Evolutionary conservation across 2,329 filamentous ascomycete genomes (phyloP), one percentile per base, ranked within the genome.

Genomic region (Alternaria sp.): DNA sequence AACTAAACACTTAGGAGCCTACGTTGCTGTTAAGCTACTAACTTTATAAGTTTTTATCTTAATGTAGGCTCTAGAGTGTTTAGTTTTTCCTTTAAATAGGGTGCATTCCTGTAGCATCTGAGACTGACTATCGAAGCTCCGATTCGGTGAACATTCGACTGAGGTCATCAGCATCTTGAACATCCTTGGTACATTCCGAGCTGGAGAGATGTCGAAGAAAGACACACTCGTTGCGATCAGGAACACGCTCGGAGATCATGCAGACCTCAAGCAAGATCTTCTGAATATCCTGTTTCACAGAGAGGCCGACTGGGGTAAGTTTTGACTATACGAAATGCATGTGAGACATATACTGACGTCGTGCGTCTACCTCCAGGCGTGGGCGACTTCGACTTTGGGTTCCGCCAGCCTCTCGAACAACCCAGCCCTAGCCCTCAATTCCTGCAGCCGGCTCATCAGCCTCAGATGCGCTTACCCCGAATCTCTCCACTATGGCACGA

Each of bases 371-470:
- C n/a, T 41, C 37, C 37, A 41, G 37, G 55, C 8, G 44, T 59
- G 8, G 64, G 60, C 14, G 73, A 76, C 47, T 75, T 74, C 26
- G 73, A 76, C 33, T 75, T 72, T 28, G 65, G 68, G 18, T 53
- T 63, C 25, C 25, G 43, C 28, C 60, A 54, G 21, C 50, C 58
- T 26, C 12, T 6, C 45, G 14, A 41, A 37, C 44, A 50, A 58
- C 30, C 55, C 9, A 33, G 26, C 28, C 26, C 64, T n/a, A 47
- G 45, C 5, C 73, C 75, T 8, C 62, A 58, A 6, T 73, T 71
- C 51, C 60, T 78, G 26, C 68, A 78, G 41, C 71, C 74, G 4
- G 28, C 62, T 20, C 70, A 76, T 55, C 61, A 76, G 28, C 73
- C 68, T 12, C 68, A 72, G 20, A 55, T 74, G 26, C 64, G 60